These are phyloP conservation scores for Nectriaceae sp. DNA, from an alignment of 2,329 filamentous ascomycete species.

Conservation along the genomic window DNA sequence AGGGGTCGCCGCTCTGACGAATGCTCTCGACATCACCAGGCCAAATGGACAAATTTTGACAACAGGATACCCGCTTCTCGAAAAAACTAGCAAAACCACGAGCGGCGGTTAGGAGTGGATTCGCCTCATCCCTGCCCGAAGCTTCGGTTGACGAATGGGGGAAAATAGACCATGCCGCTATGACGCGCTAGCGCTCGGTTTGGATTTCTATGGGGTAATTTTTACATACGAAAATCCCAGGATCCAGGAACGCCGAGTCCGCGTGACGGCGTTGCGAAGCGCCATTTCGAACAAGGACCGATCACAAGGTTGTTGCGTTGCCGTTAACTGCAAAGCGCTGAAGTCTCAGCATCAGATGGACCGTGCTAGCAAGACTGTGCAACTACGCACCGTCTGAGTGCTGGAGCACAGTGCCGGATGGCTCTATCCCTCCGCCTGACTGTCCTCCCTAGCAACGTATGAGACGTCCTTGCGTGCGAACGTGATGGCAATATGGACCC, in stretches of 20 bases:
- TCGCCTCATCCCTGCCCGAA: too few species aligned
- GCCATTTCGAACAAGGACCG: conserved; percentile 11
- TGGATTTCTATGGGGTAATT: conserved; percentile 31
- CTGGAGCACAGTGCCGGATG: neutral
- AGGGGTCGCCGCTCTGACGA: too few species aligned
- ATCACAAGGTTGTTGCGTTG: conserved; percentile 26
- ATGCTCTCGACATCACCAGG: too few species aligned
- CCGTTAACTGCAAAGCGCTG: conserved; percentile 18
- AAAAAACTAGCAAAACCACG: neutral
- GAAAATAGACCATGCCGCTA: too few species aligned
- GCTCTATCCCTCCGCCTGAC: conserved; percentile 8
- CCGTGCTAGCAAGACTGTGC: neutral
- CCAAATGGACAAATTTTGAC: too few species aligned
- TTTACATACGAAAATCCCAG: conserved; percentile 32
- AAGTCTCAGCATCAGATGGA: neutral
- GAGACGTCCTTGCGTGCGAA: neutral
- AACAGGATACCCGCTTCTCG: too few species aligned
- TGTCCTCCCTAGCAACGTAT: neutral
- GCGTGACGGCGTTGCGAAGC: conserved; percentile 25
- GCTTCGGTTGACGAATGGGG: too few species aligned
- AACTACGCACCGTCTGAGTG: neutral
- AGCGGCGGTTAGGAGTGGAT: neutral
- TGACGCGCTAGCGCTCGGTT: conserved; percentile 17
- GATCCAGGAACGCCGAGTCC: conserved; percentile 29
- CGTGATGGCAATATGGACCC: conserved; percentile 10